Evolutionary conservation across 148 eudicot species (phyloP), one percentile per base, ranked within the genome.

Genomic region (Persicaria maculosa): DNA sequence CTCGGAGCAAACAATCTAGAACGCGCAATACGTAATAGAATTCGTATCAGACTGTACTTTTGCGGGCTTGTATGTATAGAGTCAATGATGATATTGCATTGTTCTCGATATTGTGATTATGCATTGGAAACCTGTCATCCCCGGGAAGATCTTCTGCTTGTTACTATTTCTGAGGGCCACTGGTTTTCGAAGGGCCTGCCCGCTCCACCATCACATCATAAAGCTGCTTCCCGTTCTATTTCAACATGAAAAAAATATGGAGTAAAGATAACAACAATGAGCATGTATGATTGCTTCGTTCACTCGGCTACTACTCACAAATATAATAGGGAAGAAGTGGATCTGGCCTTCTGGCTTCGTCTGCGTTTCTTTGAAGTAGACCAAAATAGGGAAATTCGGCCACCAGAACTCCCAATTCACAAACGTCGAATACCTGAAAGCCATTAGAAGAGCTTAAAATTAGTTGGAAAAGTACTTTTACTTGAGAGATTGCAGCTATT

Each of bases 401-500:
- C 97, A 95, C 99, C 99, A 95, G 54, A 90, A 87, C 84, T 95
- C 99, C 99, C 97, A 95, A 81, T 95, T 95, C 71, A 95, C 87
- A 74, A 95, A 95, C 61, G 91, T 79, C 11, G 97, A 92, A 82
- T 89, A 95, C 81, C 99, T 95, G 87, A 77, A 80, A 73, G 10
- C 52, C 61, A 46, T 6, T 47, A 20, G 17, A 53, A 11, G 4
- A 22, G 67, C 75, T 7, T 25, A n/a, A n/a, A n/a, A n/a, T n/a
- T n/a, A 50, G 10, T 45, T 80, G 54, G 44, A 69, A 69, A 65
- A 19, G 64, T 31, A 9, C 19, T 47, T 9, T 3, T 1, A 74
- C 9, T 65, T 40, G 0, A 40, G 12, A 65, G 9, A 14, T 22
- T 11, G 55, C 52, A 5, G 43, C 36, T 40, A 40, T 14, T 65